Evolutionary conservation across 2,329 filamentous ascomycete genomes (phyloP), one percentile per base, ranked within the genome.

Genomic region (Monilinia laxa): DNA sequence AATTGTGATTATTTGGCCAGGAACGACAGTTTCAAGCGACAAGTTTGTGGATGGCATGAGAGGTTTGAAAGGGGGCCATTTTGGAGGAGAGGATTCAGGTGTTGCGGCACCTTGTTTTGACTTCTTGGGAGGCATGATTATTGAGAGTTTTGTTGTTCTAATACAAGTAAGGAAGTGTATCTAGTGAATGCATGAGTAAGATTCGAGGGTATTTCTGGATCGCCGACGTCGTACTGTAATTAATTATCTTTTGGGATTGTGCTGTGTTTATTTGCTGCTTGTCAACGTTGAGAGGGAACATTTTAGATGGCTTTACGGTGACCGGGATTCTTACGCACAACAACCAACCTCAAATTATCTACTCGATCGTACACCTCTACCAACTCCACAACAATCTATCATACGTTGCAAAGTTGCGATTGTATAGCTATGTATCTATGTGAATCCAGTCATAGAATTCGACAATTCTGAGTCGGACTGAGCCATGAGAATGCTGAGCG

Each of bases 61-160:
- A 23, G 87, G 86, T 67, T 80, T 79, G 68, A 90, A 80, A 38
- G 80, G 74, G 52, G 88, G 87, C 88, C 88, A 90, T 73, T 88
- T 81, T 45, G 84, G 85, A 16, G 68, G 52, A 38, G 56, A 55
- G 20, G 62, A 49, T 20, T 67, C 35, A 40, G 69, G 25, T 58
- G 68, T 54, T 51, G 68, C 58, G 55, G 53, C 20, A 58, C 64
- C 23, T 23, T 49, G 56, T 23, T 62, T 71, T 67, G 70, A 68
- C 49, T 70, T 70, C 53, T 72, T 72, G 31, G 67, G 64, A 23
- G 70, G 70, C 64, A 66, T 66, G 14, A 31, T 65, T 49, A n/a
- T 28, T 28, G 12, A 53, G n/a, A 40, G 20, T 6, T 49, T 49
- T 49, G 16, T 42, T 40, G 11, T 4, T 54, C n/a, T 14, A 14